These are phyloP conservation scores for Dactylellina sp. DNA, from an alignment of 2,329 filamentous ascomycete genomes.

Conservation along the genomic window DNA sequence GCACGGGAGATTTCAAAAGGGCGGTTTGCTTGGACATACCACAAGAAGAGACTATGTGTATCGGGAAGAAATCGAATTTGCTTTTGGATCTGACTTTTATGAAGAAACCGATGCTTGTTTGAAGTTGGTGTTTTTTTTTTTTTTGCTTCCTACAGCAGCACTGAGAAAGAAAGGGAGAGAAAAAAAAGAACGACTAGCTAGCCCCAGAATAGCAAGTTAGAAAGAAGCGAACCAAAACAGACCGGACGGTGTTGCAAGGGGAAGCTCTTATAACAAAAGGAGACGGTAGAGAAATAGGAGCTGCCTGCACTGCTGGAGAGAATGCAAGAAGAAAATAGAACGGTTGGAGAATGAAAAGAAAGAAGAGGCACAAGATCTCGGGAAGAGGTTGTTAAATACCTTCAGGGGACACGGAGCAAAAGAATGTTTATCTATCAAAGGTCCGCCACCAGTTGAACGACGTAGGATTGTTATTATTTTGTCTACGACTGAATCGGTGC, in stretches of 20 bases:
- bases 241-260: conserved; percentile 29
- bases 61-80: conserved; percentile 7
- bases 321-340: conserved; percentile 43
- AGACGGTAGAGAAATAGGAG: conserved; percentile 21
- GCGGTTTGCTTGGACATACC: conserved; percentile 41
- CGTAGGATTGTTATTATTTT: conserved; percentile 33
- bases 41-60: conserved; percentile 27
- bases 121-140: not conserved
- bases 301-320: conserved; percentile 4
- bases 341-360: conserved; percentile 44
- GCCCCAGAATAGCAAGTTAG: conserved; percentile 45
- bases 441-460: not conserved
- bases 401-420: conserved; percentile 50
- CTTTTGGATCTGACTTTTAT: conserved; percentile 3
- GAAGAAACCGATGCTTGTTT: not conserved
- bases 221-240: conserved; percentile 38
- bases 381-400: conserved; percentile 52
- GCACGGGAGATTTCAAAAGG: conserved; percentile 30
- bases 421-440: conserved; percentile 53
- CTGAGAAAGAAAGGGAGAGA: conserved; percentile 6
- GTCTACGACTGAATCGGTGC: conserved; percentile 52
- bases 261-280: conserved; percentile 31
- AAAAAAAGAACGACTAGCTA: conserved; percentile 53
- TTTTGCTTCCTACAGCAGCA: conserved; percentile 42
- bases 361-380: conserved; percentile 7